Percentiles rank a stretch among this genome's conserved stretches.
These are phyloP conservation scores for Asterochloris erici DNA, from an alignment of 139 green algal species.

Conservation along the genomic window DNA sequence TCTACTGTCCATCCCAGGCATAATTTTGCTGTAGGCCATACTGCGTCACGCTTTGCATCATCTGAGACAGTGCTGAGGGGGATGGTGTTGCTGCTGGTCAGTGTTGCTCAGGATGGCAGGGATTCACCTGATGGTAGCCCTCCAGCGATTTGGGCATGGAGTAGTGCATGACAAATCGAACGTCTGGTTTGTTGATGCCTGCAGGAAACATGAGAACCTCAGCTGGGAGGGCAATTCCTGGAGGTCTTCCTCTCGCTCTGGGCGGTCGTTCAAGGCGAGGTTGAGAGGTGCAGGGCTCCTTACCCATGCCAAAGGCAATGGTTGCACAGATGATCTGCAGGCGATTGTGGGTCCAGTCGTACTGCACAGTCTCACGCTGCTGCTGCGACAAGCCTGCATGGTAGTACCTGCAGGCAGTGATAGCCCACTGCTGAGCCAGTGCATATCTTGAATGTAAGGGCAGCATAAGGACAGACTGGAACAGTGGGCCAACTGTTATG, in stretches of 20 bases:
- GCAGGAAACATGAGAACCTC: not conserved
- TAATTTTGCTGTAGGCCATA: too few relatives aligned
- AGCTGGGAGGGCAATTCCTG: too few relatives aligned
- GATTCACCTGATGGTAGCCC: slow-evolving; percentile 68
- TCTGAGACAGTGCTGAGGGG: too few relatives aligned
- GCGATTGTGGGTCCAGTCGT: slow-evolving; percentile 69
- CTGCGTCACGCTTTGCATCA: too few relatives aligned
- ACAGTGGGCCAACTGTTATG: too few relatives aligned
- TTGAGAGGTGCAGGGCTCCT: slow-evolving; percentile 16
- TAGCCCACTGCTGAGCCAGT: not conserved
- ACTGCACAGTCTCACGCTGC: slow-evolving; percentile 71
- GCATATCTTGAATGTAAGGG: not conserved
- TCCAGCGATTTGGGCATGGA: slow-evolving; percentile 88
- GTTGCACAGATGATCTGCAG: slow-evolving; percentile 83
- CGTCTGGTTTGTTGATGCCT: slow-evolving; percentile 71
- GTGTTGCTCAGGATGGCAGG: too few relatives aligned
- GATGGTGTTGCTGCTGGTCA: too few relatives aligned
- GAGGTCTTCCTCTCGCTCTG: too few relatives aligned
- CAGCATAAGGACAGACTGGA: not conserved
- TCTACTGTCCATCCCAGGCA: too few relatives aligned
- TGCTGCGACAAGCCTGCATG: slow-evolving; percentile 69
- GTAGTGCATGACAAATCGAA: slow-evolving; percentile 92
- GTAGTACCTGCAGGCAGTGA: slow-evolving; percentile 58
- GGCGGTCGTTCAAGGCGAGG: too few relatives aligned
- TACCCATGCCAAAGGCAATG: slow-evolving; percentile 91